Conservation (phyloP, 768 basidiomycete genomes). For the Mrakia blollopis region DNA sequence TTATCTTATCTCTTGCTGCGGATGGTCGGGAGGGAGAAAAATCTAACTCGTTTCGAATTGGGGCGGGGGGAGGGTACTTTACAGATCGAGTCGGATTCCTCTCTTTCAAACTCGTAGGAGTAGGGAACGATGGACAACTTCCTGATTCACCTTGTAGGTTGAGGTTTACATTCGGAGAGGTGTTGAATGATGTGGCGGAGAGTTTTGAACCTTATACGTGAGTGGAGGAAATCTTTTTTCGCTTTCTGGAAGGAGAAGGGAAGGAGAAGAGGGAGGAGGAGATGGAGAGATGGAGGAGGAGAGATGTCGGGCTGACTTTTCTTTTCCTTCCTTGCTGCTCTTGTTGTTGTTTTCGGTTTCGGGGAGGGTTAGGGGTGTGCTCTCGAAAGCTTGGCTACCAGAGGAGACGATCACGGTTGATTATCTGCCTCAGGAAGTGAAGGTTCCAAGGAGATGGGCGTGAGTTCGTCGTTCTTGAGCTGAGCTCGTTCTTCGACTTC, state of each 20-base stretch:
- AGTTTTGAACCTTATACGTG: slow-evolving; percentile 38
- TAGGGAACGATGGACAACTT: background rate
- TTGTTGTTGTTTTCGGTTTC: background rate
- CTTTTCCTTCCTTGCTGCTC: background rate
- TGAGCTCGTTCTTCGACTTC: background rate
- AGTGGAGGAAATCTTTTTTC: background rate
- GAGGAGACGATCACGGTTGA: slow-evolving; percentile 38
- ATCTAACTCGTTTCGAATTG: no score
- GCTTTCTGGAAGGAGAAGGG: no score
- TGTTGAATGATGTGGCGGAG: slow-evolving; percentile 39
- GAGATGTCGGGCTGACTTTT: background rate
- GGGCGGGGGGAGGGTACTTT: no score
- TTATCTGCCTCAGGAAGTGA: slow-evolving; percentile 33
- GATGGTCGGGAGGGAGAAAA: no score
- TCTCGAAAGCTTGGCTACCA: slow-evolving; percentile 37
- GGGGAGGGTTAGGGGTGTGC: slow-evolving; percentile 29
- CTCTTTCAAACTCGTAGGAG: slow-evolving; percentile 13
- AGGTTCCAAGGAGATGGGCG: slow-evolving; percentile 36
- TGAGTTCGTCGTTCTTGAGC: background rate
- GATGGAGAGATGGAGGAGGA: background rate
- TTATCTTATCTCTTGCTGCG: no score
- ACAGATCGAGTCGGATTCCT: slow-evolving; percentile 13
- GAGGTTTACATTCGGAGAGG: slow-evolving; percentile 35
- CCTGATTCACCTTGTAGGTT: slow-evolving; percentile 19
- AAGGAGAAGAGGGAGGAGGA: background rate